Evolutionary conservation across 192 early-diverging fungal species (phyloP).

Genomic region (Gonapodya sp.): DNA sequence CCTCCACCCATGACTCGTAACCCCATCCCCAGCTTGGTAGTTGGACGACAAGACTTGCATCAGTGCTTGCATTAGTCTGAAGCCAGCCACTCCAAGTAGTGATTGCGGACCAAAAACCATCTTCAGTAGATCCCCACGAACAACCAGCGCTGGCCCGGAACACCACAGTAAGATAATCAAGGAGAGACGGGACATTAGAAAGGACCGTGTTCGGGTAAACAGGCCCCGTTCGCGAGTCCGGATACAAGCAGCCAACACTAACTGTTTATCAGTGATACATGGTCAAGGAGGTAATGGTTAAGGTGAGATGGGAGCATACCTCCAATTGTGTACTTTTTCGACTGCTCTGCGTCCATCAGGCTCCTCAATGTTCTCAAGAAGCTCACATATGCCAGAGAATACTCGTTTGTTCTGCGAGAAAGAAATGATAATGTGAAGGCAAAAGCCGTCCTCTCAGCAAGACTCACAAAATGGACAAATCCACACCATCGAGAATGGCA

Average conservation of each 20-base stretch:
- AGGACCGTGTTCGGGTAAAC: background rate
- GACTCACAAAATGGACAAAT: conserved; percentile 15
- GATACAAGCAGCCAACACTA: background rate
- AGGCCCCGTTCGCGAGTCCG: background rate
- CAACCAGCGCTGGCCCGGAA: background rate
- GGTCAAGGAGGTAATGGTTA: background rate
- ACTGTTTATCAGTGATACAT: background rate
- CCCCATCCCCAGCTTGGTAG: background rate
- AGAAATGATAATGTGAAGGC: background rate
- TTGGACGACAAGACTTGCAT: background rate
- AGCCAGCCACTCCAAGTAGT: background rate
- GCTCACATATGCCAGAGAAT: background rate
- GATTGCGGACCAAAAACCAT: background rate
- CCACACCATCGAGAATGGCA: conserved; percentile 61
- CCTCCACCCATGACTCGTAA: background rate
- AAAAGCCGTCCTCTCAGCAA: too few relatives aligned
- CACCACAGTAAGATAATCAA: background rate
- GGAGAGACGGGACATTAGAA: background rate
- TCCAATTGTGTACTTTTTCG: background rate
- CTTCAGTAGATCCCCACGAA: background rate
- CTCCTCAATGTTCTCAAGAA: background rate
- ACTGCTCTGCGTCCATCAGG: background rate
- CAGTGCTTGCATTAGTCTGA: background rate
- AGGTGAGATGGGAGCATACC: background rate
- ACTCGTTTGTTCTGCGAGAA: background rate